These are phyloP conservation scores for Tricholoma sp. DNA, from an alignment of 768 basidiomycete species.

Conservation along the genomic window DNA sequence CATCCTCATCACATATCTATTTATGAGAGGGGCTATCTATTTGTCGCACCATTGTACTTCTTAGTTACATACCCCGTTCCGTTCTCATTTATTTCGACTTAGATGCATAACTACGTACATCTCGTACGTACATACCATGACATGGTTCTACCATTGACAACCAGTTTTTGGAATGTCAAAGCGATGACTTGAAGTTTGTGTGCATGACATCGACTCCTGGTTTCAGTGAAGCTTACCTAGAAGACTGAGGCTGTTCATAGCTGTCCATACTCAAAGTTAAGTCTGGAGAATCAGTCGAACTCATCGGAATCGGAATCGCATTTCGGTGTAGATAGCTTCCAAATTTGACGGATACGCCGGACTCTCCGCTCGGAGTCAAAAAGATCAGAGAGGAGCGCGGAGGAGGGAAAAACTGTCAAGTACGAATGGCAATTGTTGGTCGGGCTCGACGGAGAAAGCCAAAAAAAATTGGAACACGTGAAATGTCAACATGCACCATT, in stretches of 20 bases:
- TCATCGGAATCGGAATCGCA: background rate
- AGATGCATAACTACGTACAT: background rate
- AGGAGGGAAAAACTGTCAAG: background rate
- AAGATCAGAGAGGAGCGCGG: background rate
- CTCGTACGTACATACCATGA: background rate
- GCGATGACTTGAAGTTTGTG: background rate
- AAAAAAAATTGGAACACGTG: background rate
- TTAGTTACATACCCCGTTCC: background rate
- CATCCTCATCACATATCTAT: background rate
- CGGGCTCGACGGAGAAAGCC: background rate
- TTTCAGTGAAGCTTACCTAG: background rate
- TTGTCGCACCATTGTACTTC: background rate
- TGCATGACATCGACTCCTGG: background rate
- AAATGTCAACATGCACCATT: background rate
- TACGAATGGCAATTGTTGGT: background rate
- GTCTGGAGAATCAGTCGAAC: background rate
- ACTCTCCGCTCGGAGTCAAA: background rate
- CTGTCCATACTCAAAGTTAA: background rate
- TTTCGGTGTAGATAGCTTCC: background rate
- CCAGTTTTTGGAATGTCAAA: background rate
- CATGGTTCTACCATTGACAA: background rate
- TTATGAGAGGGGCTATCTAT: slow-evolving; percentile 3
- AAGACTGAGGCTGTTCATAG: background rate
- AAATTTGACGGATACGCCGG: background rate
- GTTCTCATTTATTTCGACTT: background rate